These are phyloP conservation scores for Prunus mongolica DNA, from an alignment of 306 rosid genomes.

Conservation along the genomic window DNA sequence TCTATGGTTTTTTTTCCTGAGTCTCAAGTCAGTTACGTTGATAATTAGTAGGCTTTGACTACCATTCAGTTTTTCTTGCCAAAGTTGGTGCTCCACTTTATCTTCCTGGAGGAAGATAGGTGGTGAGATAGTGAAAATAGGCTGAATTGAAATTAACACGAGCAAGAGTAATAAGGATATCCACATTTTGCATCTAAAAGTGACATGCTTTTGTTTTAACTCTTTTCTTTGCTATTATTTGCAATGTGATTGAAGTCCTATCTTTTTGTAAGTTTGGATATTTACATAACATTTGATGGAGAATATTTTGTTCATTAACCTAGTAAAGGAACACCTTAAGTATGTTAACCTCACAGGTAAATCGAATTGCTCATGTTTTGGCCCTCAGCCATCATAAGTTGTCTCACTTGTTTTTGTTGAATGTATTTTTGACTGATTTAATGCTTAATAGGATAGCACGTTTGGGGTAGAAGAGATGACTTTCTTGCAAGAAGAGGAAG, in stretches of 20 bases:
- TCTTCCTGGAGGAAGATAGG: background rate
- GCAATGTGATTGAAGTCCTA: background rate
- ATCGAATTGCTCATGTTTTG: background rate
- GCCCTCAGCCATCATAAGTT: background rate
- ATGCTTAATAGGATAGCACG: conserved; percentile 46
- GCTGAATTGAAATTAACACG: background rate
- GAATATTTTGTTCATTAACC: background rate
- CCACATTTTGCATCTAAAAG: background rate
- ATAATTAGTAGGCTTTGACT: background rate
- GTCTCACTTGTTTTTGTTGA: background rate
- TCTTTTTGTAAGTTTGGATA: background rate
- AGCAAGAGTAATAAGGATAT: background rate
- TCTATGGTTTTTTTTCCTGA: too few relatives aligned
- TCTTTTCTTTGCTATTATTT: background rate
- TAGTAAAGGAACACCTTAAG: background rate
- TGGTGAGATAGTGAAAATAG: background rate
- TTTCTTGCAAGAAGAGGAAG: conserved; percentile 80
- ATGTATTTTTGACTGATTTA: conserved; percentile 21
- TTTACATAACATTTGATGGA: background rate
- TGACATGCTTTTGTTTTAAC: background rate
- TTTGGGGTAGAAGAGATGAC: conserved; percentile 75
- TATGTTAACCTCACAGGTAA: background rate
- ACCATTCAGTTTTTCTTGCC: background rate
- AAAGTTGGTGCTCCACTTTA: background rate
- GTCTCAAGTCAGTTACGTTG: background rate